Evolutionary conservation across 2,329 filamentous ascomycete genomes (phyloP), one percentile per base, ranked within the genome.

Genomic region (Daldinia sp.): DNA sequence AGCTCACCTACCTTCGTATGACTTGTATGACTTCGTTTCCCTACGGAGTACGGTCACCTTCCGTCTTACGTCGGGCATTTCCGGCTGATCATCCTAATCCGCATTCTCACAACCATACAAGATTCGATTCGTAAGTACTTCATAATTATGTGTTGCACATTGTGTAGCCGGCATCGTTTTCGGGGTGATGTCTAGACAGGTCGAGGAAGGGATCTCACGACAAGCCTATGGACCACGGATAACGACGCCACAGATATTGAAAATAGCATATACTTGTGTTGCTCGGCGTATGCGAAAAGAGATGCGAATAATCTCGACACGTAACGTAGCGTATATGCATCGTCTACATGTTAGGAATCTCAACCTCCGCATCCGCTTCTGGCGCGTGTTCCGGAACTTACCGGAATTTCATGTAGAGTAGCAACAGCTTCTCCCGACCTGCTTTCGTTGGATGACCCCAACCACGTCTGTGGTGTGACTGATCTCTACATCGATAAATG

Each of bases 41-140:
- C 11, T 11, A 10, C 34, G 32, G 7, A 45, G 4, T 21, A 25
- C 30, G 17, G 19, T 30, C 30, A 35, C 47, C 4, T 27, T 41
- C 37, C 55, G 5, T 59, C 30, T 57, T 11, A 50, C 43, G 3
- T 58, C 60, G 63, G 63, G 37, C 48, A n/a, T 61, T 60, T 25
- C 27, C 63, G 63, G 59, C 49, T 48, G 41, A 58, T 63, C 35
- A 49, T 11, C 17, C 30, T 63, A 27, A 50, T 43, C 29, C 19
- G 15, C 45, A 41, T 30, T 29, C 6, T 23, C 29, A 27, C 41
- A 52, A 29, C 37, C 41, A 9, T 55, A 48, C n/a, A 55, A 45
- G 32, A 56, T 63, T 56, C 23, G 45, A 59, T 63, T 65, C 50
- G 58, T 63, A 63, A 62, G 48, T 56, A 51, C 47, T 59, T 63